These are phyloP conservation scores for Daedaleopsis nitida DNA, from an alignment of 768 basidiomycete species.

Conservation along the genomic window DNA sequence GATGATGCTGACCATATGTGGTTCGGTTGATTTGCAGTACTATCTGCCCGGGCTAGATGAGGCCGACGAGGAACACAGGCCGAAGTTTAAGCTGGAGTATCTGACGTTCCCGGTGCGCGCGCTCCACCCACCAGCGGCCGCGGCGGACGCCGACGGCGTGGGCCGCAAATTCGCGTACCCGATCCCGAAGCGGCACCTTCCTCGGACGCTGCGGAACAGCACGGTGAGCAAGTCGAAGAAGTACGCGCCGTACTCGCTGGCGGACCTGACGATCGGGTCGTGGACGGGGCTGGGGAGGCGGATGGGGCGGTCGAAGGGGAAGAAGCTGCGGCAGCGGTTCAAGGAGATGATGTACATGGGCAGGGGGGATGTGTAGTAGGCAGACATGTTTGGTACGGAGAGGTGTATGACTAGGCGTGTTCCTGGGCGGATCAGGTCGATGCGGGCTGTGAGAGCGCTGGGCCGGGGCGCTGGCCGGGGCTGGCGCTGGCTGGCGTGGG, in stretches of 20 bases:
- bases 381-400: not conserved
- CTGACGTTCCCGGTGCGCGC: slow-evolving; percentile 55
- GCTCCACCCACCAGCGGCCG: slow-evolving; percentile 40
- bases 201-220: slow-evolving; percentile 45
- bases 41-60: slow-evolving; percentile 54
- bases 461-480: slow-evolving; percentile 10
- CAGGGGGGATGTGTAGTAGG: slow-evolving; percentile 18
- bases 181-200: slow-evolving; percentile 58
- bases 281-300: slow-evolving; percentile 70
- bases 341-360: slow-evolving; percentile 75
- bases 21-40: slow-evolving; percentile 46
- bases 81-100: slow-evolving; percentile 78
- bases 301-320: slow-evolving; percentile 54
- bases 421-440: slow-evolving; percentile 16
- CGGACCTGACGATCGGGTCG: slow-evolving; percentile 75
- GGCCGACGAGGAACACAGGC: slow-evolving; percentile 49
- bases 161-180: slow-evolving; percentile 44
- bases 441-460: slow-evolving; percentile 4
- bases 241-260: slow-evolving; percentile 71
- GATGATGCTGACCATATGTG: not conserved
- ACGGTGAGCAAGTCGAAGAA: slow-evolving; percentile 47
- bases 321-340: slow-evolving; percentile 64
- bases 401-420: slow-evolving; percentile 9
- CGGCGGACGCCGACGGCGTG: slow-evolving; percentile 17
- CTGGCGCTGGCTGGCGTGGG: not conserved